Evolutionary conservation across 305 asterid genomes (phyloP).

Genomic region (Salvia sclarea): DNA sequence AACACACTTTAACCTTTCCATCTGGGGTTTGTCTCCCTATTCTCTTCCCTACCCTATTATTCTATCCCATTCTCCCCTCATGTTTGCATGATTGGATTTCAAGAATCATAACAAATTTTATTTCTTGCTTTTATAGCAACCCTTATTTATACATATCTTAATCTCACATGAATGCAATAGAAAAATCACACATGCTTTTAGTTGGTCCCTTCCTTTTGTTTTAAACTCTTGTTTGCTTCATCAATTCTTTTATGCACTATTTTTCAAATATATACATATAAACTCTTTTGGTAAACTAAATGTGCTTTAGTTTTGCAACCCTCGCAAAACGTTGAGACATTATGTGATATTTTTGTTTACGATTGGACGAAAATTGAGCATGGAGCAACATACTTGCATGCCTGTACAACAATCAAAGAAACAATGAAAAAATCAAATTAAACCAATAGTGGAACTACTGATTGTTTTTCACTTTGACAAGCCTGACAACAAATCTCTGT

Average conservation of each 20-base stretch:
- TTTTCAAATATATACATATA: too few species aligned
- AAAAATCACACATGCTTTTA: constrained; percentile 25
- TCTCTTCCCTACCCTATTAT: constrained; percentile 24
- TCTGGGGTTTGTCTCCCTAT: constrained; percentile 56
- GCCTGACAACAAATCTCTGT: constrained; percentile 52
- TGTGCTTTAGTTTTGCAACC: not conserved
- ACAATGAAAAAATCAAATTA: too few species aligned
- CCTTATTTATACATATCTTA: not conserved
- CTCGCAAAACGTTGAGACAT: too few species aligned
- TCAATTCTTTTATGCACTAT: not conserved
- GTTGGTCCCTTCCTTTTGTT: constrained; percentile 1
- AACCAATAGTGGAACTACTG: too few species aligned
- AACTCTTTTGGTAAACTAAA: not conserved
- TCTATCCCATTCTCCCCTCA: constrained; percentile 41
- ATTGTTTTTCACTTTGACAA: constrained; percentile 37
- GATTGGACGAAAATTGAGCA: not conserved
- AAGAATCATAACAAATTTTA: constrained; percentile 29
- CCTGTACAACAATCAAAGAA: constrained; percentile 2
- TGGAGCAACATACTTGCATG: constrained; percentile 23
- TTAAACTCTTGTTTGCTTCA: constrained; percentile 9
- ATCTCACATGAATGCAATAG: constrained; percentile 20
- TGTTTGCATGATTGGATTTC: constrained; percentile 53
- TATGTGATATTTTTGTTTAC: too few species aligned
- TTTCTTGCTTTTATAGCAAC: not conserved
- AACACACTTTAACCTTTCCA: constrained; percentile 48